These are phyloP conservation scores for Halophytophthora batemanensis DNA, from an alignment of 352 stramenopile genomes.

Conservation along the genomic window DNA sequence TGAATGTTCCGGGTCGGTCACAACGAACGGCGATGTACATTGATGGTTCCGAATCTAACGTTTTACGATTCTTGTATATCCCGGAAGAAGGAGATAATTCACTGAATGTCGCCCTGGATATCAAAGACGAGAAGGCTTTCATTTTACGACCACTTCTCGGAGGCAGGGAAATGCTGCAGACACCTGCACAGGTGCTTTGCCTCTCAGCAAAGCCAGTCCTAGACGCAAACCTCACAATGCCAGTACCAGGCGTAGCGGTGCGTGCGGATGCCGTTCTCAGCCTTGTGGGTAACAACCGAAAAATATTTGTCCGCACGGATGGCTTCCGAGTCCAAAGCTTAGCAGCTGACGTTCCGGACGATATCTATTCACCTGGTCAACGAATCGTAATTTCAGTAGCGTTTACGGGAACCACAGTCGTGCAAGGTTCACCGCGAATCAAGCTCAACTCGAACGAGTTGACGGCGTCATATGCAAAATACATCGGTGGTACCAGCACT, in stretches of 20 bases:
- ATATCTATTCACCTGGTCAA: slow-evolving; percentile 60
- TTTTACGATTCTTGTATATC: slow-evolving; percentile 55
- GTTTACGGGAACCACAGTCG: slow-evolving; percentile 43
- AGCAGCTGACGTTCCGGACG: slow-evolving; percentile 31
- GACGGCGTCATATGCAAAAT: slow-evolving; percentile 38
- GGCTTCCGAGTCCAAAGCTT: slow-evolving; percentile 41
- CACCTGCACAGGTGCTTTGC: slow-evolving; percentile 38
- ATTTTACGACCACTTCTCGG: slow-evolving; percentile 35
- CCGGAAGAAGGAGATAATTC: slow-evolving; percentile 43
- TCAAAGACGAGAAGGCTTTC: slow-evolving; percentile 35
- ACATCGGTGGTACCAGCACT: slow-evolving; percentile 49
- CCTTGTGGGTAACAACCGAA: slow-evolving; percentile 54
- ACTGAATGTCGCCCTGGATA: slow-evolving; percentile 37
- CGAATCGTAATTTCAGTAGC: slow-evolving; percentile 42
- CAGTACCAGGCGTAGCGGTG: slow-evolving; percentile 36
- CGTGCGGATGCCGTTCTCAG: slow-evolving; percentile 50
- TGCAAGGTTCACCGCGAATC: slow-evolving; percentile 50
- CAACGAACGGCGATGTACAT: slow-evolving; percentile 45
- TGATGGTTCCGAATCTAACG: slow-evolving; percentile 38
- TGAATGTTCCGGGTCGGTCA: slow-evolving; percentile 43
- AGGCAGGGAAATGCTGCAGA: slow-evolving; percentile 22
- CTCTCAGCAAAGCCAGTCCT: slow-evolving; percentile 29
- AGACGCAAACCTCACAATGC: slow-evolving; percentile 43
- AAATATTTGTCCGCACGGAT: slow-evolving; percentile 66
- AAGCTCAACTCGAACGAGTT: slow-evolving; percentile 43